These are phyloP conservation scores for Colletotrichum lupini DNA, from an alignment of 2,329 filamentous ascomycete genomes.

Conservation along the genomic window DNA sequence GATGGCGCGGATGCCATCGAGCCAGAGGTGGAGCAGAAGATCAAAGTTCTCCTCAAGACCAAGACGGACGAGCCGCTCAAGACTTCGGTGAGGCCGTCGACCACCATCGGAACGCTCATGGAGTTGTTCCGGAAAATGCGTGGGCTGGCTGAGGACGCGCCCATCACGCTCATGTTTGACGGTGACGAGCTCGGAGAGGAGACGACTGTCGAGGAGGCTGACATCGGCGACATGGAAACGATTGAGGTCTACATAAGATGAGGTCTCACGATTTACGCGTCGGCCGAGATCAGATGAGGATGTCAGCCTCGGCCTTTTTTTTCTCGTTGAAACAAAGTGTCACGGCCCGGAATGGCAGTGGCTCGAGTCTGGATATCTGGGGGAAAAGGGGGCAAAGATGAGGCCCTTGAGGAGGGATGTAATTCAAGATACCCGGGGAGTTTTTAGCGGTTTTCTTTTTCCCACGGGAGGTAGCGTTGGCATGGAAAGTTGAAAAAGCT, in stretches of 20 bases:
- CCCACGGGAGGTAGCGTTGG: not conserved
- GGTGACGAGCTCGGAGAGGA: conserved; percentile 76
- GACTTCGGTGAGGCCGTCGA: conserved; percentile 63
- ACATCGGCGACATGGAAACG: conserved; percentile 79
- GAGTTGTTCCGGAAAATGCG: conserved; percentile 68
- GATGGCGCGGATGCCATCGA: conserved; percentile 37
- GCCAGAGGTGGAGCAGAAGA: conserved; percentile 45
- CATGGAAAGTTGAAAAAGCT: not conserved
- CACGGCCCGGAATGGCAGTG: no score
- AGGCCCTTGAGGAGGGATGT: conserved; percentile 2
- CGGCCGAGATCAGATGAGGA: not conserved
- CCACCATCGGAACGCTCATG: conserved; percentile 71
- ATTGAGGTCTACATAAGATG: conserved; percentile 76
- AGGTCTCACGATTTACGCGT: not conserved
- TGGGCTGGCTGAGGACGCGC: conserved; percentile 59
- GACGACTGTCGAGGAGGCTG: conserved; percentile 71
- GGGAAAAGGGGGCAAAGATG: not conserved
- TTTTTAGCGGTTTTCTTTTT: conserved; percentile 4
- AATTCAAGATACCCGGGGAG: conserved; percentile 32
- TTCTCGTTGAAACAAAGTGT: not conserved
- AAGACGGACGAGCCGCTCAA: conserved; percentile 61
- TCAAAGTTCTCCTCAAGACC: conserved; percentile 66
- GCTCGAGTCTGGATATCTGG: not conserved
- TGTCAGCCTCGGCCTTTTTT: no score
- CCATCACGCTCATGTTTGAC: conserved; percentile 77